Evolutionary conservation across 2,329 filamentous ascomycete genomes (phyloP).

Genomic region (Pseudogymnoascus sp.): DNA sequence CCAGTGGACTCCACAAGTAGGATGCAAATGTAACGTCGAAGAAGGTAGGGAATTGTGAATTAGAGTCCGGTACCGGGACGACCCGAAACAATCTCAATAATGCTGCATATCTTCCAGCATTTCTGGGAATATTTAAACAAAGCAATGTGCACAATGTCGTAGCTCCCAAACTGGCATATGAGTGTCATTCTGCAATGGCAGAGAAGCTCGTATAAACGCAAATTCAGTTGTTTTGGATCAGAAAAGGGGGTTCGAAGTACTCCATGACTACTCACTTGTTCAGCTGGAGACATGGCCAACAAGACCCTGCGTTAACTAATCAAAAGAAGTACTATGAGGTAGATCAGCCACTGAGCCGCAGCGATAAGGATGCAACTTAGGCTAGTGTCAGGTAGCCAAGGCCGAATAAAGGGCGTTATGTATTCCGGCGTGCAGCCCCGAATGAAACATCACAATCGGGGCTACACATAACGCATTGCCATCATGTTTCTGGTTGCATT

Average conservation of each 20-base stretch:
- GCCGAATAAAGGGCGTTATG: neutral
- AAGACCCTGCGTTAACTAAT: neutral
- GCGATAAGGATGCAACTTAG: slow-evolving; percentile 3
- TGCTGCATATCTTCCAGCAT: neutral
- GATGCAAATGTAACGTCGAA: neutral
- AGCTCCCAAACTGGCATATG: neutral
- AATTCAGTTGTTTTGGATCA: neutral
- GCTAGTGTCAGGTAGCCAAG: neutral
- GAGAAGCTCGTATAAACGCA: neutral
- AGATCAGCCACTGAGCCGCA: neutral
- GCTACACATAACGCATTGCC: neutral
- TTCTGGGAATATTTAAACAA: neutral
- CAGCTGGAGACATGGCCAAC: neutral
- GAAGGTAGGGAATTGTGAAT: neutral
- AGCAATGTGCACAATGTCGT: neutral
- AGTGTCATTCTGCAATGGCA: neutral
- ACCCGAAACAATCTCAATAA: neutral
- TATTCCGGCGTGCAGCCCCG: neutral
- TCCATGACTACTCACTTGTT: neutral
- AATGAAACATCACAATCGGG: slow-evolving; percentile 2
- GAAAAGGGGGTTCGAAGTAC: neutral
- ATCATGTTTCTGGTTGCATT: neutral
- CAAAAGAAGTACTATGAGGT: neutral
- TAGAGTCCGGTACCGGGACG: slow-evolving; percentile 4
- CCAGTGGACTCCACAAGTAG: neutral